A percentile compares a stretch with the other conserved stretches of the same genome.
Evolutionary conservation across 1,284 basidiomycete species (phyloP).

Genomic region (Puccinia brachypodii): DNA sequence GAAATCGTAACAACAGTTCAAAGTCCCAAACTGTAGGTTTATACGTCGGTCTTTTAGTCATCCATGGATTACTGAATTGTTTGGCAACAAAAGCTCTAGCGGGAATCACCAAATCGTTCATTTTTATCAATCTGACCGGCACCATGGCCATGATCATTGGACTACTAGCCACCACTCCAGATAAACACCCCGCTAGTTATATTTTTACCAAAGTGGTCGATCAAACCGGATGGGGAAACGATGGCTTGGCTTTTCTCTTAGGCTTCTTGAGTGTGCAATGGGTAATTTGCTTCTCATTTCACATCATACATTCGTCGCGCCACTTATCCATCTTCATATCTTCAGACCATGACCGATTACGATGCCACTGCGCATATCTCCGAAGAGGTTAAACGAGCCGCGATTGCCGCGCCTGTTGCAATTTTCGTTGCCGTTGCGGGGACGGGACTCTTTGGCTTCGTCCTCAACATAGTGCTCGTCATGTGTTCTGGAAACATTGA

Average conservation of each 20-base stretch:
- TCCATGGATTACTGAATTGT: conserved; percentile 79
- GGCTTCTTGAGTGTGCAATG: conserved; percentile 86
- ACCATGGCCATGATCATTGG: conserved; percentile 72
- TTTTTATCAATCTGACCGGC: conserved; percentile 80
- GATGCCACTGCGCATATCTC: conserved; percentile 76
- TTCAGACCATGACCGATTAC: conserved; percentile 57
- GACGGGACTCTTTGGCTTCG: conserved; percentile 77
- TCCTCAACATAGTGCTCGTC: conserved; percentile 74
- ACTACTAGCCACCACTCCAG: conserved; percentile 73
- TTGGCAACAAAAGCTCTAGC: conserved; percentile 78
- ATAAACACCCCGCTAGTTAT: conserved; percentile 76
- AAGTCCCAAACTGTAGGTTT: conserved; percentile 65
- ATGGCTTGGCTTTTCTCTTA: conserved; percentile 79
- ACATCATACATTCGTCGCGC: conserved; percentile 56
- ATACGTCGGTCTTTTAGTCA: conserved; percentile 68
- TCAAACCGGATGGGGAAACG: conserved; percentile 73
- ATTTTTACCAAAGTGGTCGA: conserved; percentile 65
- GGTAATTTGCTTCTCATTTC: conserved; percentile 57
- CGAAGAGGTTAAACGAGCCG: conserved; percentile 84
- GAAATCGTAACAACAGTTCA: conserved; percentile 1
- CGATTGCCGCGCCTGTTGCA: conserved; percentile 72
- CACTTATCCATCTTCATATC: conserved; percentile 22
- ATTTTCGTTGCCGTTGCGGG: conserved; percentile 79
- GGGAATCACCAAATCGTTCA: conserved; percentile 72
- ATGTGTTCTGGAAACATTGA: conserved; percentile 65